Conservation (phyloP, 345 rosid genomes). For the Gossypium ekmanianum region DNA sequence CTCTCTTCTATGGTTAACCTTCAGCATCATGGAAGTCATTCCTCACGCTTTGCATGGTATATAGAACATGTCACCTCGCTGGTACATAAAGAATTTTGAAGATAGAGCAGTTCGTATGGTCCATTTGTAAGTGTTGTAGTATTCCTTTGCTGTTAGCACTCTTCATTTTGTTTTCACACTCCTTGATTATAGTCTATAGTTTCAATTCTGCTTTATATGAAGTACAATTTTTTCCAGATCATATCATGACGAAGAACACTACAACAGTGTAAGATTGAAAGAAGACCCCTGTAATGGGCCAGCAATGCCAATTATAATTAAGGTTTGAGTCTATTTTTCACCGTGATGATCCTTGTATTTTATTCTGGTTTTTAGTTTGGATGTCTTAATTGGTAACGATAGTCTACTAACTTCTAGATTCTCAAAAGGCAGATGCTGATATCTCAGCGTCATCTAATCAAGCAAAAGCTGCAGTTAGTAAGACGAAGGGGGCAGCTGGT, state of each 20-base stretch:
- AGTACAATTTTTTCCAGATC: slow-evolving; percentile 43
- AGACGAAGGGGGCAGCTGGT: slow-evolving; percentile 38
- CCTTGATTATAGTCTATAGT: not conserved
- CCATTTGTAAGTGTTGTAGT: slow-evolving; percentile 65
- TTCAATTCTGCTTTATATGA: not conserved
- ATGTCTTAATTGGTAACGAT: slow-evolving; percentile 18
- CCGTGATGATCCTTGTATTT: not conserved
- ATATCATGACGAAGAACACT: slow-evolving; percentile 93
- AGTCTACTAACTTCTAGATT: slow-evolving; percentile 49
- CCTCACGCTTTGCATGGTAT: slow-evolving; percentile 12
- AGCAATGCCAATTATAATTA: slow-evolving; percentile 61
- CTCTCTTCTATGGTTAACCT: not conserved
- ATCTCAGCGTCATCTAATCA: slow-evolving; percentile 66
- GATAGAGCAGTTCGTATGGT: slow-evolving; percentile 58
- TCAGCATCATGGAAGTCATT: slow-evolving; percentile 10
- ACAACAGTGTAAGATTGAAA: slow-evolving; percentile 70
- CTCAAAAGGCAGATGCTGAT: slow-evolving; percentile 84
- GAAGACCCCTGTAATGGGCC: slow-evolving; percentile 78
- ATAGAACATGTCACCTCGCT: slow-evolving; percentile 81
- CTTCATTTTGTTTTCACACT: slow-evolving; percentile 13
- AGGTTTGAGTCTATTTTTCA: slow-evolving; percentile 40
- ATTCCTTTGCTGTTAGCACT: slow-evolving; percentile 1
- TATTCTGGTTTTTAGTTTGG: slow-evolving; percentile 11
- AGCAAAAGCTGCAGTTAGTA: slow-evolving; percentile 49
- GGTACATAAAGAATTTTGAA: slow-evolving; percentile 85